Base-by-base conservation (phyloP, 1,284 basidiomycete genomes). In the Boletus calvinii region DNA sequence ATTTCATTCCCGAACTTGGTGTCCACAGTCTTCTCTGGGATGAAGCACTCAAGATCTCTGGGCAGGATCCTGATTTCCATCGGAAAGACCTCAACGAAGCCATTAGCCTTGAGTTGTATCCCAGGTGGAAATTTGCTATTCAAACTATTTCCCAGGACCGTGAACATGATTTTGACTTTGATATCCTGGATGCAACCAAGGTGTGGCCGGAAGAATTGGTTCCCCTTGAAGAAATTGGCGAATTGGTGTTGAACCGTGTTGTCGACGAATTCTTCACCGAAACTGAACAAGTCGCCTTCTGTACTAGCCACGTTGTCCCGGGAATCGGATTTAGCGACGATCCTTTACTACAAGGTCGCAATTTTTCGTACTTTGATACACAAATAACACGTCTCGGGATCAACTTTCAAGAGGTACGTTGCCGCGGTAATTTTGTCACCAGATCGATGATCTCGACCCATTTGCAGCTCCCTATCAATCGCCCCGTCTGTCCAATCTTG, bases 21-120 rank as follows among this genome's bases (percentile, higher is more conserved):
- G 85, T 87, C 5, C 88, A 93, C 64, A 87, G 83, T 53, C 71
- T 93, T n/a, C 73, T 85, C 11, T 94, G 92, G 90, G 91, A 94
- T 56, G 92, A 94, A 62, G 88, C 88, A 0, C 73, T 93, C 53
- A 93, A 93, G 67, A 79, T 94, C 42, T 66, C 66, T n/a, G 90
- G 91, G 2, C 89, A 89, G 63, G 87, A 90, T 66, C 86, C 87
- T 48, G 84, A 92, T 66, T 92, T 90, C 70, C 90, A 91, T 59
- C 79, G 88, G 40, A 87, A 90, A 64, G 90, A 92, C 62, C 71
- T 92, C 8, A 79, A 81, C 53, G 87, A 91, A 61, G 89, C 90
- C 4, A 92, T 94, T 54, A 73, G 81, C 34, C 78, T 74, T 29
- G 88, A 86, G 1, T 75, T 76, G 0, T 84, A 75, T 60, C 82